Percentiles rank a stretch among this genome's conserved stretches.
Evolutionary conservation across 2,329 filamentous ascomycete species (phyloP).

Genomic region (Xylaria sp.): DNA sequence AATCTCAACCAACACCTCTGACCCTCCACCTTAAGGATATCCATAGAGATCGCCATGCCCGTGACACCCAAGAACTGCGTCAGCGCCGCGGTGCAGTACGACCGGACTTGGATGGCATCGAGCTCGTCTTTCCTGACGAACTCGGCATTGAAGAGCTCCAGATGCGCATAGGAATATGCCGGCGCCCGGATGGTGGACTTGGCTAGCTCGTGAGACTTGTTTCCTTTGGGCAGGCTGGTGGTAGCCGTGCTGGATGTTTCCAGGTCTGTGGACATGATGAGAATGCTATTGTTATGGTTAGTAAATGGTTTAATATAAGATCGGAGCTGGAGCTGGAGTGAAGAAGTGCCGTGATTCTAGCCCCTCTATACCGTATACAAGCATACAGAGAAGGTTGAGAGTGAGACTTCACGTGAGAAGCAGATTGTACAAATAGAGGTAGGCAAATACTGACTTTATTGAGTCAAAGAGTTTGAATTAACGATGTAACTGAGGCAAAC

Average conservation of each 20-base stretch:
- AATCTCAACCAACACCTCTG: conserved; percentile 59
- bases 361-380: conserved; percentile 10
- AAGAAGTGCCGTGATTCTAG: neutral
- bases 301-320: too few relatives aligned
- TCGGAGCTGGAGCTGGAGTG: neutral
- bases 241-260: neutral
- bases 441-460: neutral
- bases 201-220: conserved; percentile 45
- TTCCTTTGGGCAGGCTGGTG: conserved; percentile 14
- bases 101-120: conserved; percentile 57
- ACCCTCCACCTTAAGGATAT: conserved; percentile 59
- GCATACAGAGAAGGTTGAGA: neutral
- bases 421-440: neutral
- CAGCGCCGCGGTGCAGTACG: conserved; percentile 59
- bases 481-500: neutral
- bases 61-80: conserved; percentile 64
- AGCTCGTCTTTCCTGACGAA: conserved; percentile 32
- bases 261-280: conserved; percentile 8
- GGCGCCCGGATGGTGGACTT: conserved; percentile 48
- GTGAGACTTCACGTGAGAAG: neutral
- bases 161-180: conserved; percentile 52
- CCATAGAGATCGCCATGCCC: conserved; percentile 61
- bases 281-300: neutral
- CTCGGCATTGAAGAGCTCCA: conserved; percentile 41
- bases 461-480: neutral